A percentile compares a stretch with the other conserved stretches of the same genome.
Evolutionary conservation across 1,284 basidiomycete species (phyloP).

Genomic region (Ganoderma meredithae): DNA sequence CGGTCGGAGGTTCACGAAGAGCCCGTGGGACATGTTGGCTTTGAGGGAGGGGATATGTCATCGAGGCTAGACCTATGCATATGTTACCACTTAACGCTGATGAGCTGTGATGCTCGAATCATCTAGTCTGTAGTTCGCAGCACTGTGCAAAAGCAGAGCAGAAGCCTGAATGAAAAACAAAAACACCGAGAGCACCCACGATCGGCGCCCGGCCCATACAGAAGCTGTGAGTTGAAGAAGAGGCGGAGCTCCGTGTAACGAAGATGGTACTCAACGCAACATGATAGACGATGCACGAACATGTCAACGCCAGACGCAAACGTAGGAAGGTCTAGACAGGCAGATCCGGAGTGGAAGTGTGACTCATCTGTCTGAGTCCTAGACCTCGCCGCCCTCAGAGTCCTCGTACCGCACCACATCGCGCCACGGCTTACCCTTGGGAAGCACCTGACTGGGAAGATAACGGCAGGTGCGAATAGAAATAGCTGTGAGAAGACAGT

Average conservation of each 20-base stretch:
- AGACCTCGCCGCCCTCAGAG: conserved; percentile 9
- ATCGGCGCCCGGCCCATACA: conserved; percentile 9
- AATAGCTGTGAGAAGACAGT: conserved; percentile 25
- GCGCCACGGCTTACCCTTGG: conserved; percentile 61
- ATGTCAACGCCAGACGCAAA: not conserved
- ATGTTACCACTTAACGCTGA: not conserved
- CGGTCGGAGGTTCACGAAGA: not conserved
- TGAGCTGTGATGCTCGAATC: conserved; percentile 1
- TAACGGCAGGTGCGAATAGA: conserved; percentile 4
- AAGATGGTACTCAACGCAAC: conserved; percentile 5
- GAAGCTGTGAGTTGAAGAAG: conserved; percentile 10
- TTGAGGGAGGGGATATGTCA: not conserved
- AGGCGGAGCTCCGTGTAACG: not conserved
- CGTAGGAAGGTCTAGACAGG: not conserved
- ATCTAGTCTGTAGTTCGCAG: conserved; percentile 14
- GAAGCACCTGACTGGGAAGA: conserved; percentile 46
- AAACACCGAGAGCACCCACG: conserved; percentile 9
- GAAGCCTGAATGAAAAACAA: not conserved
- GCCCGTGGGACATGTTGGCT: not conserved
- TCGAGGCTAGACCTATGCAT: not conserved
- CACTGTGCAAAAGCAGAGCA: conserved; percentile 6
- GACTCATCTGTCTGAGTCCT: conserved; percentile 7
- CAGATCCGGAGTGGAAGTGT: not conserved
- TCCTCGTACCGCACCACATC: conserved; percentile 46
- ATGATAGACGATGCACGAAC: not conserved